Base-by-base conservation (phyloP, 208 protist genomes). In the Leishmania turanica region DNA sequence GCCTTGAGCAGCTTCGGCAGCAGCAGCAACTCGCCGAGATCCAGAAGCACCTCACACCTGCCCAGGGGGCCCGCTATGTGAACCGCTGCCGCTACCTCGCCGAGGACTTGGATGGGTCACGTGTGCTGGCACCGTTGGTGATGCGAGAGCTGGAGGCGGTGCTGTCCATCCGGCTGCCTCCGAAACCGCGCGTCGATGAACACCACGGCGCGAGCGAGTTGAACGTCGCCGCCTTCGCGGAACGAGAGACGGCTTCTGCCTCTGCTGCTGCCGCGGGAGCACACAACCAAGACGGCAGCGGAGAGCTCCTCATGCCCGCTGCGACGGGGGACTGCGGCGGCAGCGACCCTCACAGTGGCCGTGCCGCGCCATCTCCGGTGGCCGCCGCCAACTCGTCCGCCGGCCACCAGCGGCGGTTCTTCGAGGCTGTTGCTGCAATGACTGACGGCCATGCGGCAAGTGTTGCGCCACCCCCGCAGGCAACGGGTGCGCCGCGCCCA, bases 71-170 rank as follows among this genome's bases (percentile, higher is more conserved):
- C 13, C 82, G 82, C 34, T 82, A 77, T 54, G 73, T 62, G 34
- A 47, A 64, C 47, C 82, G 82, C 27, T 72, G 78, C 31, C 77
- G 74, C 0, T 72, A 80, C 40, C 78, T 86, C 42, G 40, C 37
- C 11, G 54, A 72, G 27, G 82, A 86, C 24, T 51, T 86, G 40
- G 82, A 86, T 37, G 82, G 82, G 56, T 66, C 62, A 4, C 82
- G 58, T 31, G 78, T 82, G 54, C 34, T 86, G 53, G 27, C 54
- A 13, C 82, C 82, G 11, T 56, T 77, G 34, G 11, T 79, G 17
- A 77, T 79, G 72, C 45, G 51, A 24, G 49, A 76, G 66, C 49
- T 86, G 31, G 34, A 71, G 45, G 37, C 51, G 2, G 53, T 86
- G 65, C 78, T 86, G 31, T 54, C 54, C 6, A 71, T 45, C 13